These are phyloP conservation scores for Piedraia hortae DNA, from an alignment of 2,329 filamentous ascomycete genomes.

Conservation along the genomic window DNA sequence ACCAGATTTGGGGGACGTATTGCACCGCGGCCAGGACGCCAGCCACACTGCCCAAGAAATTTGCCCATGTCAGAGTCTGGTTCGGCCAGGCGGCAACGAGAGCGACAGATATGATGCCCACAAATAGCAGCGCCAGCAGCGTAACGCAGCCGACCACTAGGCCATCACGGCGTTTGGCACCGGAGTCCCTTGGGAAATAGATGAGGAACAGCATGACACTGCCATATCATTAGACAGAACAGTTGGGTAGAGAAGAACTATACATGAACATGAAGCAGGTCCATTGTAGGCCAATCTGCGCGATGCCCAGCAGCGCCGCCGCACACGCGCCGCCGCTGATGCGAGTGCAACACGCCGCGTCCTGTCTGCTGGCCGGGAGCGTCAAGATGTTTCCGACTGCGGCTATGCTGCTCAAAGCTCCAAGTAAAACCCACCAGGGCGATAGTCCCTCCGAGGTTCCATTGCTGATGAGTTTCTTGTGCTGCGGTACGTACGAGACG, in stretches of 20 bases:
- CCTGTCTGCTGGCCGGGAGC: slow-evolving; percentile 53
- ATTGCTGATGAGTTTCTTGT: slow-evolving; percentile 65
- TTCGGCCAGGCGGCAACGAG: slow-evolving; percentile 36
- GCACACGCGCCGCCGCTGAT: slow-evolving; percentile 60
- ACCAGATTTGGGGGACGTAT: slow-evolving; percentile 87
- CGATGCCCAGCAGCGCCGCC: slow-evolving; percentile 63
- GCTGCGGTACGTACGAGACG: slow-evolving; percentile 81
- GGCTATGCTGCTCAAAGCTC: slow-evolving; percentile 59
- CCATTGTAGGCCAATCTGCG: slow-evolving; percentile 80
- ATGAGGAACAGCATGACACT: slow-evolving; percentile 83
- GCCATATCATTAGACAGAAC: slow-evolving; percentile 1
- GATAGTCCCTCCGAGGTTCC: slow-evolving; percentile 82
- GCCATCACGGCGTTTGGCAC: slow-evolving; percentile 44
- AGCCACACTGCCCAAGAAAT: slow-evolving; percentile 54
- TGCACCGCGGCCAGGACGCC: slow-evolving; percentile 60
- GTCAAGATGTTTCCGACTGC: slow-evolving; percentile 82
- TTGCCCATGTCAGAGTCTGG: slow-evolving; percentile 52
- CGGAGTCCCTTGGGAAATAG: slow-evolving; percentile 39
- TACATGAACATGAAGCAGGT: slow-evolving; percentile 78
- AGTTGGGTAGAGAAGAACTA: not conserved
- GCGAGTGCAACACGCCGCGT: slow-evolving; percentile 64
- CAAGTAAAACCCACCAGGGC: slow-evolving; percentile 84
- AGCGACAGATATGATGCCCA: slow-evolving; percentile 34
- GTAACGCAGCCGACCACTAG: slow-evolving; percentile 45
- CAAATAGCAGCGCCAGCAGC: slow-evolving; percentile 45